Evolutionary conservation across 2,329 filamentous ascomycete genomes (phyloP).

Genomic region (Pyricularia pennisetigena): DNA sequence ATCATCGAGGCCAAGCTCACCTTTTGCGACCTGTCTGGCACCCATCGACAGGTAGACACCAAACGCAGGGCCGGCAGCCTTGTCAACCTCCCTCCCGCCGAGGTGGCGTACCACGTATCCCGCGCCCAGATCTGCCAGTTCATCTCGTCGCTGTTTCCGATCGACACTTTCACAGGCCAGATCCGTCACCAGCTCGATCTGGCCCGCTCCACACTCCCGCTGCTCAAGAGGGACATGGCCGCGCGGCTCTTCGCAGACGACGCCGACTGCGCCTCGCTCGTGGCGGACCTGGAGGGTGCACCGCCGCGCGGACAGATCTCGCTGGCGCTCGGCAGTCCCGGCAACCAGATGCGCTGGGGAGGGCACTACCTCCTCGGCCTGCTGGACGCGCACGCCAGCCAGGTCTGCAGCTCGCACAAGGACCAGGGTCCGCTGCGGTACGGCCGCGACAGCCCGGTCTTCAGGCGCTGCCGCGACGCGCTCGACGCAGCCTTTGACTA

Average conservation of each 20-base stretch:
- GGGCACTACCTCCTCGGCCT: slow-evolving; percentile 47
- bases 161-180: slow-evolving; percentile 11
- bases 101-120: slow-evolving; percentile 41
- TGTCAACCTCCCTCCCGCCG: slow-evolving; percentile 17
- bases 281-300: slow-evolving; percentile 35
- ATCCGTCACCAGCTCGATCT: background rate
- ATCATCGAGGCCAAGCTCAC: slow-evolving; percentile 23
- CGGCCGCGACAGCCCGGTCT: slow-evolving; percentile 38
- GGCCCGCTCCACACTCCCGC: background rate
- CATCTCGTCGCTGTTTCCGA: slow-evolving; percentile 32
- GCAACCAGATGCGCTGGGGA: slow-evolving; percentile 42
- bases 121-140: slow-evolving; percentile 40
- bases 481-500: slow-evolving; percentile 40
- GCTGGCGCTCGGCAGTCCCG: slow-evolving; percentile 29
- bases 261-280: slow-evolving; percentile 31
- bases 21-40: slow-evolving; percentile 19
- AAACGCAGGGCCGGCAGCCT: slow-evolving; percentile 12
- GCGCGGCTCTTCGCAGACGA: slow-evolving; percentile 15
- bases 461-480: slow-evolving; percentile 35
- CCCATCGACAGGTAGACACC: background rate
- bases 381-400: slow-evolving; percentile 43
- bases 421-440: slow-evolving; percentile 48
- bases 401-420: slow-evolving; percentile 53
- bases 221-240: background rate
- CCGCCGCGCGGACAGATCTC: slow-evolving; percentile 37